Conservation (phyloP, 2,329 filamentous ascomycete species). For the Coniella lustricola region DNA sequence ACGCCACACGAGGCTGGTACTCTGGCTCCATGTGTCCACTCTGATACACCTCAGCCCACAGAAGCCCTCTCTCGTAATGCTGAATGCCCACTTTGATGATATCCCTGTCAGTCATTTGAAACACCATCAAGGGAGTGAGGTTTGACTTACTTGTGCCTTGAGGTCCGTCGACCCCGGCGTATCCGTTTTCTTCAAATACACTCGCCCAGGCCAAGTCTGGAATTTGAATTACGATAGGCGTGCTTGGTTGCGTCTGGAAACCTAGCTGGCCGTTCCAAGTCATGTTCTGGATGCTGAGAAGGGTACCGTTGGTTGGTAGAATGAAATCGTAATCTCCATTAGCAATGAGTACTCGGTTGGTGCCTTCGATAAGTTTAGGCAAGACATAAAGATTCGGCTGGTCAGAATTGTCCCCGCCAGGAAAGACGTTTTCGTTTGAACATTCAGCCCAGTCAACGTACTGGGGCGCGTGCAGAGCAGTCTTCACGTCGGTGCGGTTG, state of each 20-base stretch:
- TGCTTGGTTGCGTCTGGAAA: slow-evolving; percentile 9
- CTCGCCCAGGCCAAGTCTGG: neutral
- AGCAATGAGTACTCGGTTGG: slow-evolving; percentile 1
- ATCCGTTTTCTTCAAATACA: neutral
- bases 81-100: slow-evolving; percentile 21
- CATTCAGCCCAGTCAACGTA: slow-evolving; percentile 2
- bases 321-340: slow-evolving; percentile 9
- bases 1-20: slow-evolving; percentile 27
- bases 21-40: slow-evolving; percentile 30
- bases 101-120: slow-evolving; percentile 14
- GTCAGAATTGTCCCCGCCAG: neutral
- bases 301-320: slow-evolving; percentile 5
- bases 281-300: slow-evolving; percentile 9
- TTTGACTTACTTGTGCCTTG: slow-evolving; percentile 2
- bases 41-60: slow-evolving; percentile 29
- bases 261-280: slow-evolving; percentile 9
- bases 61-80: slow-evolving; percentile 29
- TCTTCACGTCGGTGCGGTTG: slow-evolving; percentile 8
- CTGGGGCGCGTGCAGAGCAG: slow-evolving; percentile 3
- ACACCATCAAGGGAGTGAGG: neutral
- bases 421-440: neutral
- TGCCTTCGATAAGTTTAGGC: slow-evolving; percentile 2
- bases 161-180: neutral
- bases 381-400: neutral
- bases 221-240: slow-evolving; percentile 3